Evolutionary conservation across 805 yeast genomes (phyloP).

Genomic region (Candida silvatica): DNA sequence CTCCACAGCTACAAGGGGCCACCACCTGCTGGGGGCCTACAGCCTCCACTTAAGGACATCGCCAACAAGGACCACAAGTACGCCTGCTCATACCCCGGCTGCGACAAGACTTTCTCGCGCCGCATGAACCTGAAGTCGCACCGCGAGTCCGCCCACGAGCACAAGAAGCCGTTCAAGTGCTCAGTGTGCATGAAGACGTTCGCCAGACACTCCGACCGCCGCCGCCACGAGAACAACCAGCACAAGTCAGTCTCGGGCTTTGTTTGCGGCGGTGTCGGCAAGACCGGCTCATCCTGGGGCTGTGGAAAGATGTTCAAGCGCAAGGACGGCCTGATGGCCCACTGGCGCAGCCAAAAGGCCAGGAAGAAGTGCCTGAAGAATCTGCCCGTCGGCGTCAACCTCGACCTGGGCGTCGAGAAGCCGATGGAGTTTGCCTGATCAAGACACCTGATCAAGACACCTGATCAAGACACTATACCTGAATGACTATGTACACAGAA

Average conservation of each 20-base stretch:
- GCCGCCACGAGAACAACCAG: slow-evolving; percentile 27
- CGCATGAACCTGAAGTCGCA: slow-evolving; percentile 27
- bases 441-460: too few relatives aligned
- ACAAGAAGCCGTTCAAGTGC: slow-evolving; percentile 25
- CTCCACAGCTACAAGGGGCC: too few relatives aligned
- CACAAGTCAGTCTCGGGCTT: slow-evolving; percentile 17
- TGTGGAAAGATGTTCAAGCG: slow-evolving; percentile 27
- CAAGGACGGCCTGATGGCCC: slow-evolving; percentile 28
- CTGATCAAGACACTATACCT: too few relatives aligned
- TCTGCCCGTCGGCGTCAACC: slow-evolving; percentile 6
- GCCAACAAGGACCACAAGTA: slow-evolving; percentile 15
- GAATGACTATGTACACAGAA: too few relatives aligned
- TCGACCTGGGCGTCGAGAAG: background rate
- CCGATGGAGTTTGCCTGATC: slow-evolving; percentile 1
- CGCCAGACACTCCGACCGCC: slow-evolving; percentile 27
- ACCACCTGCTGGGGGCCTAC: too few relatives aligned
- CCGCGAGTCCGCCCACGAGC: slow-evolving; percentile 25
- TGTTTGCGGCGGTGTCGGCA: slow-evolving; percentile 22
- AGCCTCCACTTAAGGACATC: too few relatives aligned
- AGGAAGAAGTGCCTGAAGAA: slow-evolving; percentile 22
- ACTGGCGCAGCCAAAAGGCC: slow-evolving; percentile 28
- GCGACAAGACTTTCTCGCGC: slow-evolving; percentile 24
- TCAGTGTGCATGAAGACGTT: slow-evolving; percentile 20
- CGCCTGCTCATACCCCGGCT: slow-evolving; percentile 18
- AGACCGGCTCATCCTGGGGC: slow-evolving; percentile 25